A percentile compares a stretch with the other conserved stretches of the same genome.
phyloP scores from a whole-genome alignment of 225 moss, liverwort and hornwort genomes.

The Neckera pumila region DNA sequence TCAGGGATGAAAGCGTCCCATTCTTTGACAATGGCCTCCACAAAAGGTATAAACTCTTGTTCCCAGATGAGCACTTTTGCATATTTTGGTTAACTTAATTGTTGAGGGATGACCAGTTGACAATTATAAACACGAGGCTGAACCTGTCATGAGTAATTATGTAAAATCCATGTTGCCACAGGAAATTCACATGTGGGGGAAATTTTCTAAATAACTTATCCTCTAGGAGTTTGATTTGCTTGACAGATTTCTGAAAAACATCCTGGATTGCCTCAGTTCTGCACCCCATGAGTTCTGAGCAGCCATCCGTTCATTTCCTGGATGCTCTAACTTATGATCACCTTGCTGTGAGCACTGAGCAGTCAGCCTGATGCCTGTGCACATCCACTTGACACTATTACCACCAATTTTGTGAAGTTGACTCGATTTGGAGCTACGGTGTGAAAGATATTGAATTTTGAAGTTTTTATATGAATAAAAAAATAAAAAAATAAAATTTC shows the following conservation, averaged over 20 bases:
- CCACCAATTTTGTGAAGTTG: too few species aligned
- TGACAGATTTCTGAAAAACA: not conserved
- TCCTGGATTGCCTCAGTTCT: not conserved
- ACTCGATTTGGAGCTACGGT: fast-evolving
- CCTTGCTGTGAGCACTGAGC: not conserved
- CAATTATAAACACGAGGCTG: not conserved
- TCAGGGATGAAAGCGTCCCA: not conserved
- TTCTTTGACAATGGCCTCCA: not conserved
- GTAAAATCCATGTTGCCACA: not conserved
- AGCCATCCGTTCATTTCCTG: not conserved
- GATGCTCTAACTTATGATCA: not conserved
- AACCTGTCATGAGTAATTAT: not conserved
- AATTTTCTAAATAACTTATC: too few species aligned
- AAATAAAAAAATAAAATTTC: too few species aligned
- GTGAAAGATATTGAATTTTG: too few species aligned
- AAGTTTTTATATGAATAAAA: too few species aligned
- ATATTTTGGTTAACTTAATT: not conserved
- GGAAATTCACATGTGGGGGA: not conserved
- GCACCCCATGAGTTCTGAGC: not conserved
- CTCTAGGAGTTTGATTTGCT: not conserved
- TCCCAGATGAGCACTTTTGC: not conserved
- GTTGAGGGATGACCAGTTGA: not conserved
- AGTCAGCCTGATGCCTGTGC: not conserved
- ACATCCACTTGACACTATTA: too few species aligned
- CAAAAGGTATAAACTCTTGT: not conserved